Evolutionary conservation across 1,284 basidiomycete genomes (phyloP), one percentile per base, ranked within the genome.

Genomic region (Ganoderma resinaceum): DNA sequence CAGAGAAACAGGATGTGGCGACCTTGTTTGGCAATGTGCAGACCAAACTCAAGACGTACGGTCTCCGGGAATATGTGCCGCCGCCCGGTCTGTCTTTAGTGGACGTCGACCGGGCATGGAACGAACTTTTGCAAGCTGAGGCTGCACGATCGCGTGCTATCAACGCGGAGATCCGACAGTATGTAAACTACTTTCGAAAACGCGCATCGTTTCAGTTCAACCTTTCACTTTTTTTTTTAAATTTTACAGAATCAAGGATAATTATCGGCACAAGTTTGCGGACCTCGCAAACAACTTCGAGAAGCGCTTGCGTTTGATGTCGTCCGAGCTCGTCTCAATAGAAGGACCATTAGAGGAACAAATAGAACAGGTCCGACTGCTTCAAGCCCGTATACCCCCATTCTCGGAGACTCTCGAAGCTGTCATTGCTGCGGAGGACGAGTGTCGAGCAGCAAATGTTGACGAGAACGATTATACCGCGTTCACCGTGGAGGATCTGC

Each of bases 381-480:
- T 95, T 66, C 88, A 94, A 75, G 86, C 84, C 0, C 87, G 88
- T 71, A 83, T 95, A 76, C 88, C 89, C 1, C 83, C 84, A 0
- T 80, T 95, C 38, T 84, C 87, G 9, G 87, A 89, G 23, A 81
- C 84, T 0, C 79, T 95, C 26, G 80, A 79, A 9, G 79, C 81
- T 9, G 90, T 94, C 12, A 84, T 83, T 1, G 82, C 79, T 4
- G 91, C 88, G 1, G 95, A 97, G 75, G 84, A 86, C 11, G 92
- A 93, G 66, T 98, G 97, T 78, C 82, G 82, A 4, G 90, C 91
- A n/a, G 97, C 96, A 23, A 98, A 97, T 74, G 93, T 98, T 3
- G 97, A 98, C 77, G 97, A 98, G 80, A 98, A 98, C 79, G 97
- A 98, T 78, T 95, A 98, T 77, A 98, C 97, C 0, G 89, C 97